Conservation (phyloP, 495 filamentous ascomycete species). For the Recurvomyces mirabilis region DNA sequence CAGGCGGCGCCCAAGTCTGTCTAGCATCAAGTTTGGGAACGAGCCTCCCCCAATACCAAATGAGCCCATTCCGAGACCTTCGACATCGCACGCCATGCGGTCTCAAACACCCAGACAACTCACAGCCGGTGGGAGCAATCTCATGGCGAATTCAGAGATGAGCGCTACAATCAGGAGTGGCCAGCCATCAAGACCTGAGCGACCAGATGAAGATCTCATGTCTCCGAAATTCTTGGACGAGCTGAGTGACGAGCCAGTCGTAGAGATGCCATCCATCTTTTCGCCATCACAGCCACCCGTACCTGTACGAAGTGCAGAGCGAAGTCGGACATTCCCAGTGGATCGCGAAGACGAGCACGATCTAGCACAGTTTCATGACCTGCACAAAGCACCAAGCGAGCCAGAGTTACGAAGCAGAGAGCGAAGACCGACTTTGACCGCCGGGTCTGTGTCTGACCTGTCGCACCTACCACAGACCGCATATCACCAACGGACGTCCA, state of each 20-base stretch:
- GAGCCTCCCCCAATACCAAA: conserved; percentile 7
- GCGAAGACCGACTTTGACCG: conserved; percentile 8
- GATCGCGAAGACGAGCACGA: conserved; percentile 21
- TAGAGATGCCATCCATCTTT: conserved; percentile 9
- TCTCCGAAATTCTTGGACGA: conserved; percentile 24
- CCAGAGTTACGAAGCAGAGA: conserved; percentile 10
- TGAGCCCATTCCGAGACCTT: conserved; percentile 8
- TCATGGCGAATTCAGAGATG: neutral
- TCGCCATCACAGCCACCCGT: conserved; percentile 9
- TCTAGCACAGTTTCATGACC: neutral
- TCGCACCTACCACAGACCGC: conserved; percentile 6
- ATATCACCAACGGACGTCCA: conserved; percentile 3
- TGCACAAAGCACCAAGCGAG: conserved; percentile 15
- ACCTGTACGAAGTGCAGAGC: conserved; percentile 13
- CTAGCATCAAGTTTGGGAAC: conserved; percentile 8
- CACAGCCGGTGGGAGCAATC: neutral
- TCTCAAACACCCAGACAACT: neutral
- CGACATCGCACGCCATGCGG: conserved; percentile 6
- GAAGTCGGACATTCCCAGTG: conserved; percentile 24
- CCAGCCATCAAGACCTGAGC: conserved; percentile 15
- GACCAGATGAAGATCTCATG: conserved; percentile 23
- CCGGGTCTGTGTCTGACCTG: conserved; percentile 1
- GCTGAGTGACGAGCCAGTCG: conserved; percentile 16
- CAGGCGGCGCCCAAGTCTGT: conserved; percentile 12
- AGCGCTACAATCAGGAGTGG: neutral